These are phyloP conservation scores for Saururus chinensis DNA, from an alignment of 164 flowering plant genomes.

Conservation along the genomic window DNA sequence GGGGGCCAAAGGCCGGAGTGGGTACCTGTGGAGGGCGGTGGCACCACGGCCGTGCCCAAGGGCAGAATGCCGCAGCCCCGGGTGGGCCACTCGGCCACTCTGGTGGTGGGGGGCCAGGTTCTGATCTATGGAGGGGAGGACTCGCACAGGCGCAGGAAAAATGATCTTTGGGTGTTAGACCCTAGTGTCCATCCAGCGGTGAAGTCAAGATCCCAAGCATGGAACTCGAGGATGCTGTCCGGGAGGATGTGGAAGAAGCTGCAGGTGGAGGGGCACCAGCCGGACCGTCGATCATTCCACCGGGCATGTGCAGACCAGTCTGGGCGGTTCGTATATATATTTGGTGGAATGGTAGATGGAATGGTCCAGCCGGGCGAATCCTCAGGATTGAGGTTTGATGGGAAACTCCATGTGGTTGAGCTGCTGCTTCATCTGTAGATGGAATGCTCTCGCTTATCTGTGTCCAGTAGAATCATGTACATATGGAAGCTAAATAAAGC, in stretches of 20 bases:
- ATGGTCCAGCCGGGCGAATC: constrained; percentile 47
- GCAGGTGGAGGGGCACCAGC: constrained; percentile 35
- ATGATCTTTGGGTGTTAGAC: constrained; percentile 83
- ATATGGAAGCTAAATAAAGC: too few relatives aligned
- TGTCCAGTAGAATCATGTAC: too few relatives aligned
- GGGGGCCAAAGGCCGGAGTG: constrained; percentile 32
- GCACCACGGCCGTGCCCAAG: constrained; percentile 30
- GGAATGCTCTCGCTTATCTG: too few relatives aligned
- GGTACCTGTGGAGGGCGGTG: constrained; percentile 28
- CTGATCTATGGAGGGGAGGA: constrained; percentile 93
- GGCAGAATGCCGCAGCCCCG: constrained; percentile 50
- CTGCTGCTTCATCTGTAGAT: constrained; percentile 22
- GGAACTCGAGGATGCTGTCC: constrained; percentile 11
- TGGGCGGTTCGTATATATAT: constrained; percentile 52
- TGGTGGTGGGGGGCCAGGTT: constrained; percentile 51
- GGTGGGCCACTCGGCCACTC: constrained; percentile 92
- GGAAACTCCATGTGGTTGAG: constrained; percentile 62
- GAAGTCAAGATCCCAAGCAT: constrained; percentile 11
- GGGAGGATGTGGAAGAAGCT: constrained; percentile 57
- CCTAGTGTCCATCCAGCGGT: constrained; percentile 21
- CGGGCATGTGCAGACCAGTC: constrained; percentile 64
- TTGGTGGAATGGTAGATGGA: constrained; percentile 95
- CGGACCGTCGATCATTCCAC: constrained; percentile 65
- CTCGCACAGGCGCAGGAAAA: constrained; percentile 55
- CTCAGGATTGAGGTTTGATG: constrained; percentile 62